These are phyloP conservation scores for Poa pratensis DNA, from an alignment of 176 grass and related monocot genomes.

Conservation along the genomic window DNA sequence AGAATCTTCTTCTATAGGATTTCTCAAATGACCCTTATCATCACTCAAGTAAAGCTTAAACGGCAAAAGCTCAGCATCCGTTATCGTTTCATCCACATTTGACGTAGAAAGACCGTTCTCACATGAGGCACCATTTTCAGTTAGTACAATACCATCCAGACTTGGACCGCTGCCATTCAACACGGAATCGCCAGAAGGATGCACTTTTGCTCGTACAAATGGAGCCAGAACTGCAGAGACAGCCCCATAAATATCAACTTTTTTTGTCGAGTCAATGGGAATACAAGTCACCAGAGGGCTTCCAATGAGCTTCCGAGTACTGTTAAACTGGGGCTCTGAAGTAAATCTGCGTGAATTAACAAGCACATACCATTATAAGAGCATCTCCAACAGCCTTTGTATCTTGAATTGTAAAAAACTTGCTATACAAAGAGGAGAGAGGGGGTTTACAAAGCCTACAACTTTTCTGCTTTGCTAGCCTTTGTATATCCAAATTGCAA, in stretches of 20 bases:
- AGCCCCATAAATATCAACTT: slow-evolving; percentile 68
- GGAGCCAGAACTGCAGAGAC: slow-evolving; percentile 65
- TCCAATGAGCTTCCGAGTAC: slow-evolving; percentile 69
- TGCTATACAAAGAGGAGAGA: no score
- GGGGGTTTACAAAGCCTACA: no score
- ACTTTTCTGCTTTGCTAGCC: no score
- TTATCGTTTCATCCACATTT: slow-evolving; percentile 49
- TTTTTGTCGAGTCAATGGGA: slow-evolving; percentile 50
- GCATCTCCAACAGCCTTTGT: no score
- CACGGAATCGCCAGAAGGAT: slow-evolving; percentile 46
- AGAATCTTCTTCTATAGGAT: slow-evolving; percentile 56
- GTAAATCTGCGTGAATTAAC: slow-evolving; percentile 51
- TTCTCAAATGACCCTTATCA: slow-evolving; percentile 66
- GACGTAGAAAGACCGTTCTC: slow-evolving; percentile 53
- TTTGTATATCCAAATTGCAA: no score
- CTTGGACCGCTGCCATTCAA: slow-evolving; percentile 69
- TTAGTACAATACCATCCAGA: slow-evolving; percentile 77
- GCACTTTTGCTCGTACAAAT: slow-evolving; percentile 62
- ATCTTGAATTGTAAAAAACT: no score
- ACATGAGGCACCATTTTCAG: slow-evolving; percentile 50
- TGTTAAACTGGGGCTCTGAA: slow-evolving; percentile 60
- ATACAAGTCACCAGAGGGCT: slow-evolving; percentile 87
- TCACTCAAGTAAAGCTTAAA: slow-evolving; percentile 78
- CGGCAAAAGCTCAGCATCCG: slow-evolving; percentile 48
- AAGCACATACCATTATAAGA: slow-evolving; percentile 31